These are phyloP conservation scores for Gonium pectorale DNA, from an alignment of 139 green algal genomes.

Conservation along the genomic window DNA sequence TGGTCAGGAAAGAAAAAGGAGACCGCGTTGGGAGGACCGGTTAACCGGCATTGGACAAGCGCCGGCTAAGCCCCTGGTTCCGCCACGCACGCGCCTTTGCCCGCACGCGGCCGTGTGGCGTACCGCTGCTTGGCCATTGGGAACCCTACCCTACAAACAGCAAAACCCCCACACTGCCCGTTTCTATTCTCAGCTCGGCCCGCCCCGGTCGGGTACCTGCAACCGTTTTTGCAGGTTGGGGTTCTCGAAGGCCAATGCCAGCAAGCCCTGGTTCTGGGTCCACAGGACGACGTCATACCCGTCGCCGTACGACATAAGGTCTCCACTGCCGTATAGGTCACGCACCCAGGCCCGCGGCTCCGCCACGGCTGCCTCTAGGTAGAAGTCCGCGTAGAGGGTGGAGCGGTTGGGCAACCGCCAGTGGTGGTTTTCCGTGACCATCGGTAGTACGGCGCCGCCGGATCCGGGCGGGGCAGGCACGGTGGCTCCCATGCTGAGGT, in stretches of 20 bases:
- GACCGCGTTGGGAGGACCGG: too few species aligned
- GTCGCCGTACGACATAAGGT: not conserved
- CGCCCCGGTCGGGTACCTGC: not conserved
- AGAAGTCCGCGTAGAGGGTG: not conserved
- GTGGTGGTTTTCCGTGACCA: not conserved
- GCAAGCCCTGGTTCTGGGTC: not conserved
- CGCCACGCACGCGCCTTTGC: too few species aligned
- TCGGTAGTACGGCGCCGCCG: not conserved
- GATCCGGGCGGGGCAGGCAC: too few species aligned
- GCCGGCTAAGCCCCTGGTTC: too few species aligned
- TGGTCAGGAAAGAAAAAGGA: too few species aligned
- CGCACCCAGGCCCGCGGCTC: not conserved
- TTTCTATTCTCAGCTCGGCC: too few species aligned
- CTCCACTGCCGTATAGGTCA: not conserved
- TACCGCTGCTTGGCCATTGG: too few species aligned
- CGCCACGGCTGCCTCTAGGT: not conserved
- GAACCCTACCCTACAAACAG: not conserved
- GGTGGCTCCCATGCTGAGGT: too few species aligned
- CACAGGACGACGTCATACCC: not conserved
- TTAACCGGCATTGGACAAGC: too few species aligned
- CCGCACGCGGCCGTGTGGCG: too few species aligned
- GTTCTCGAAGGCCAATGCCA: not conserved
- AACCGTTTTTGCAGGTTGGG: not conserved
- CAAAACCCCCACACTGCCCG: too few species aligned
- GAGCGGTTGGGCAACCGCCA: not conserved